Conservation (phyloP, 306 rosid genomes). For the Citrullus mucosospermus region DNA sequence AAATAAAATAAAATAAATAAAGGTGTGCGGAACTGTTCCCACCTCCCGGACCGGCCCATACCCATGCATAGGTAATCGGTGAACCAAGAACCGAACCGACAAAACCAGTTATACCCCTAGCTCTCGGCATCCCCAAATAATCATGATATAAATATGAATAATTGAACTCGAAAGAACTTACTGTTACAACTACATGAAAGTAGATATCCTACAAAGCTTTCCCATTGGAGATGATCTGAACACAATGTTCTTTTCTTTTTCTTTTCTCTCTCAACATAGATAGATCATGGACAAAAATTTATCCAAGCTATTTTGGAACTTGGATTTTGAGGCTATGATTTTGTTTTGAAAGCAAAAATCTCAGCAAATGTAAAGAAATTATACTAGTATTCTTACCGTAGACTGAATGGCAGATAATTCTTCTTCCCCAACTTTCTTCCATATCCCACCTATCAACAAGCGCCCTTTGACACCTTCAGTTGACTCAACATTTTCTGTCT, state of each 20-base stretch:
- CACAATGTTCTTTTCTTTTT: too few species aligned
- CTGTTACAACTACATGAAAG: not conserved
- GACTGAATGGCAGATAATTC: slow-evolving; percentile 46
- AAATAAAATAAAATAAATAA: too few species aligned
- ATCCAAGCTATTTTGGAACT: not conserved
- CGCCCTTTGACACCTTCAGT: slow-evolving; percentile 21
- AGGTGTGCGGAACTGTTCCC: too few species aligned
- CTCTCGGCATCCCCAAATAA: not conserved
- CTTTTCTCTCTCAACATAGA: too few species aligned
- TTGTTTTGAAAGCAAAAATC: not conserved
- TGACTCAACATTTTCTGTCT: slow-evolving; percentile 9
- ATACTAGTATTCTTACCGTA: slow-evolving; percentile 45
- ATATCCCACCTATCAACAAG: slow-evolving; percentile 46
- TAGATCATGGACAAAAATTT: not conserved
- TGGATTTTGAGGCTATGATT: not conserved
- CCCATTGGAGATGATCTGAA: not conserved
- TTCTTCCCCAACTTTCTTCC: slow-evolving; percentile 49
- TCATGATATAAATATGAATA: not conserved
- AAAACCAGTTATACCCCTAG: too few species aligned
- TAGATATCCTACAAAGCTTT: not conserved
- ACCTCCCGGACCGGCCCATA: too few species aligned
- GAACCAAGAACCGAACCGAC: too few species aligned
- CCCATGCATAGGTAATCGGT: too few species aligned
- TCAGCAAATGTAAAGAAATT: slow-evolving; percentile 1
- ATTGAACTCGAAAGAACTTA: not conserved